Conservation (phyloP, 352 stramenopile species). For the Phytopythium montanum region DNA sequence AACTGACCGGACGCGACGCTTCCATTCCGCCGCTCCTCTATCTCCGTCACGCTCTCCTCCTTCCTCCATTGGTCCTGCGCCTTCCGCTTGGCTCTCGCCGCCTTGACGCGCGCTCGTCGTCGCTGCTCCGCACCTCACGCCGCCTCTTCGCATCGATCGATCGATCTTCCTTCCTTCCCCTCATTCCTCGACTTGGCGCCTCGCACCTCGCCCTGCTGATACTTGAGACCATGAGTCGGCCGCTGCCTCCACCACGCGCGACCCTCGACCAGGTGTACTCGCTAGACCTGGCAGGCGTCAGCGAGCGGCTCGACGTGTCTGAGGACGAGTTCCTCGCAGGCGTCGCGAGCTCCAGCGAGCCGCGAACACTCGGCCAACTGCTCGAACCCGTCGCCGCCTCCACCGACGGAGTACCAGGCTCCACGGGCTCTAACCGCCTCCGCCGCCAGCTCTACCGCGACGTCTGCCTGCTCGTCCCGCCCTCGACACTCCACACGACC, state of each 20-base stretch:
- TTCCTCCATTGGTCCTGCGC: too few relatives aligned
- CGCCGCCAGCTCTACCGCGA: constrained; percentile 8
- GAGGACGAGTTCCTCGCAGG: constrained; percentile 21
- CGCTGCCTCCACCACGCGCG: not conserved
- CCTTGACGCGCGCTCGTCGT: not conserved
- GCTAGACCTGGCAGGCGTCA: constrained; percentile 18
- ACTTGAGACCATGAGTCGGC: not conserved
- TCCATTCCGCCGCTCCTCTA: not conserved
- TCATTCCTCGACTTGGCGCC: not conserved
- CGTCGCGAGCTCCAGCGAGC: constrained; percentile 15
- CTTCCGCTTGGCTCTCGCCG: too few relatives aligned
- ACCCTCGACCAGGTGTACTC: constrained; percentile 20
- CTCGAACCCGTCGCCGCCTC: constrained; percentile 5
- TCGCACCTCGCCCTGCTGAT: not conserved
- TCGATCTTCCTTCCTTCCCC: constrained; percentile 1
- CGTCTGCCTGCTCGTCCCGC: constrained; percentile 16
- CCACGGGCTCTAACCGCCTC: not conserved
- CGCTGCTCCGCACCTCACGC: not conserved
- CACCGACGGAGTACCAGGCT: too few relatives aligned
- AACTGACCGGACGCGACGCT: not conserved
- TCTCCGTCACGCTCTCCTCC: not conserved
- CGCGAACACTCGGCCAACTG: constrained; percentile 16
- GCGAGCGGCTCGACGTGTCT: constrained; percentile 18
- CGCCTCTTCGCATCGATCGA: not conserved
- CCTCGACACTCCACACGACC: not conserved